Evolutionary conservation across 805 yeast genomes (phyloP).

Genomic region (Starmerella bombicola): DNA sequence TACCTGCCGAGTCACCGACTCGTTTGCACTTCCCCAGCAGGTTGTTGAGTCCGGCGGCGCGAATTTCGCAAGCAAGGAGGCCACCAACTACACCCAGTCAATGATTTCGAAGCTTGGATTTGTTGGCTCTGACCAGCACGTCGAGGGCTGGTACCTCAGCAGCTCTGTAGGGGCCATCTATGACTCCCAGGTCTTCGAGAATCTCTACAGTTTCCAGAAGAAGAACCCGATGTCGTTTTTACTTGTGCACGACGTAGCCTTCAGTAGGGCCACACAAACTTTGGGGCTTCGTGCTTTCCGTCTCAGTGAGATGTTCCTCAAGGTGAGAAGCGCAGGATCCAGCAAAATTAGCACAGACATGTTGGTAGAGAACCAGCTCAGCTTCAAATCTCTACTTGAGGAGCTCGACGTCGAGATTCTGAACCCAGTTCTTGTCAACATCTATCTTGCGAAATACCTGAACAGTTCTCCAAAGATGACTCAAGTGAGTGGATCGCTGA

Average conservation of each 20-base stretch:
- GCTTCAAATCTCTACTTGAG: conserved; percentile 53
- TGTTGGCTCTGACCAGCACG: conserved; percentile 53
- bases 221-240: conserved; percentile 43
- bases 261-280: conserved; percentile 41
- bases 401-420: conserved; percentile 56
- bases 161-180: conserved; percentile 58
- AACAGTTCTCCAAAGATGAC: conserved; percentile 10
- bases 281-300: conserved; percentile 58
- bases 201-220: conserved; percentile 52
- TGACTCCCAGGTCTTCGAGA: conserved; percentile 50
- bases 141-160: conserved; percentile 73
- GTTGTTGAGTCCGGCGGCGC: conserved; percentile 48
- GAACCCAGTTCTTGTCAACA: conserved; percentile 54
- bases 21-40: conserved; percentile 51
- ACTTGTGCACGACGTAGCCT: conserved; percentile 55
- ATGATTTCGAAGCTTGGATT: conserved; percentile 48
- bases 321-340: conserved; percentile 33
- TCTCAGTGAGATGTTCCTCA: conserved; percentile 49
- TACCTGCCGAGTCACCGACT: conserved; percentile 24
- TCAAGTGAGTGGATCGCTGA: conserved; percentile 30
- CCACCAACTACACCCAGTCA: conserved; percentile 56
- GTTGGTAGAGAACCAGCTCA: conserved; percentile 46
- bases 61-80: conserved; percentile 49
- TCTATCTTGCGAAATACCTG: conserved; percentile 33
- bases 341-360: conserved; percentile 56